Evolutionary conservation across 75 land plant species (phyloP).

Genomic region (Cryptomeria japonica): DNA sequence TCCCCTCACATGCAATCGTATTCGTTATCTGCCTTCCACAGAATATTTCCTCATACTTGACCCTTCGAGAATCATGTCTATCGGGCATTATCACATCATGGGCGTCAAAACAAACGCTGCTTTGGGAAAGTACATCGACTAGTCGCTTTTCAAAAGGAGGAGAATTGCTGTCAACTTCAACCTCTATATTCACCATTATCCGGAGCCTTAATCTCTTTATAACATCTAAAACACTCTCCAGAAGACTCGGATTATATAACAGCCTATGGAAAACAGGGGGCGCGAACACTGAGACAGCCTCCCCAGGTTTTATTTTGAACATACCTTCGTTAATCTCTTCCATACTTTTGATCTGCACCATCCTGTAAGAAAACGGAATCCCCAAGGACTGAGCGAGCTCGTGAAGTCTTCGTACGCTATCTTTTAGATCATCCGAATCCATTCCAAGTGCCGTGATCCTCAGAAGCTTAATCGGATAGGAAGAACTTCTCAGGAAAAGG

Average conservation of each 20-base stretch:
- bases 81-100: not conserved
- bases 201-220: not conserved
- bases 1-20: not conserved
- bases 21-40: not conserved
- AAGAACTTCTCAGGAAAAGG: not conserved
- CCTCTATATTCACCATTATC: not conserved
- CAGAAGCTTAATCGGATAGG: slow-evolving; percentile 9
- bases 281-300: not conserved
- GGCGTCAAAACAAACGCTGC: not conserved
- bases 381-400: not conserved
- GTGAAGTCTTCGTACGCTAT: not conserved
- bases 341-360: not conserved
- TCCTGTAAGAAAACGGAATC: not conserved
- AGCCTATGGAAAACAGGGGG: not conserved
- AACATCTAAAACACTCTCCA: not conserved
- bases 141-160: not conserved
- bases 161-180: not conserved
- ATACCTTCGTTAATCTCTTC: not conserved
- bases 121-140: not conserved
- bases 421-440: not conserved
- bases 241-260: not conserved
- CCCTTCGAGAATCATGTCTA: not conserved
- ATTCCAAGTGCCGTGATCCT: slow-evolving; percentile 23
- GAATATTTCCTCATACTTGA: not conserved
- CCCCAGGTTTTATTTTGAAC: not conserved